These are phyloP conservation scores for Amylocarpus encephaloides DNA, from an alignment of 2,329 filamentous ascomycete species.

Conservation along the genomic window DNA sequence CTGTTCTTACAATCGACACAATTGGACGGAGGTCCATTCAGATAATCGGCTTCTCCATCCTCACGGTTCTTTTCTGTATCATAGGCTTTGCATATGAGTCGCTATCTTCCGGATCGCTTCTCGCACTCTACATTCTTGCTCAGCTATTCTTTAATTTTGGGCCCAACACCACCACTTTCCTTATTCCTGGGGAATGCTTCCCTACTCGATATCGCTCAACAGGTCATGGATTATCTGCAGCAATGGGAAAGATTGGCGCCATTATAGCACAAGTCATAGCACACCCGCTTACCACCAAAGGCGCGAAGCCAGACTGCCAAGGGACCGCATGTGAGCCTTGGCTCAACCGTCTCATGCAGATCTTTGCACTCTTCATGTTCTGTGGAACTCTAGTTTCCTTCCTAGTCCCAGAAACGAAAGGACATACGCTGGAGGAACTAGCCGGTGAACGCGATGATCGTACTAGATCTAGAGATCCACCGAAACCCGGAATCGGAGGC, in stretches of 20 bases:
- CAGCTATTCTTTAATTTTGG: constrained; percentile 62
- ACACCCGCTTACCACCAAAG: constrained; percentile 54
- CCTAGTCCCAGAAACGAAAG: constrained; percentile 72
- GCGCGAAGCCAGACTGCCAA: constrained; percentile 43
- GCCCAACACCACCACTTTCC: constrained; percentile 60
- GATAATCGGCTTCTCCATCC: constrained; percentile 52
- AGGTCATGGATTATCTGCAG: constrained; percentile 60
- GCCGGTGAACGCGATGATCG: constrained; percentile 46
- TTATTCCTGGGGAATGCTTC: constrained; percentile 59
- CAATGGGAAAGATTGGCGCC: constrained; percentile 61
- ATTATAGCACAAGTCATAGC: constrained; percentile 65
- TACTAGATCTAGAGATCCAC: background rate
- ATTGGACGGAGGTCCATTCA: constrained; percentile 74
- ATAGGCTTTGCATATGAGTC: constrained; percentile 54
- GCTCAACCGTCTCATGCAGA: constrained; percentile 68
- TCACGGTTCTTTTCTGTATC: constrained; percentile 56
- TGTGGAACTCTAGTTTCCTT: constrained; percentile 61
- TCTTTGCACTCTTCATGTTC: constrained; percentile 77
- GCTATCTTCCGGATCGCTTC: constrained; percentile 42
- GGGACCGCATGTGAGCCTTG: constrained; percentile 48
- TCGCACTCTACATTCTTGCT: constrained; percentile 56
- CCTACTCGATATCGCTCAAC: constrained; percentile 57
- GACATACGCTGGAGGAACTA: constrained; percentile 65
- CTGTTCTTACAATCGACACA: constrained; percentile 66
- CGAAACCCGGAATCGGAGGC: background rate